Percentiles rank a stretch among this genome's conserved stretches.
These are phyloP conservation scores for Eucalyptus lansdowneana DNA, from an alignment of 345 rosid species.

Conservation along the genomic window DNA sequence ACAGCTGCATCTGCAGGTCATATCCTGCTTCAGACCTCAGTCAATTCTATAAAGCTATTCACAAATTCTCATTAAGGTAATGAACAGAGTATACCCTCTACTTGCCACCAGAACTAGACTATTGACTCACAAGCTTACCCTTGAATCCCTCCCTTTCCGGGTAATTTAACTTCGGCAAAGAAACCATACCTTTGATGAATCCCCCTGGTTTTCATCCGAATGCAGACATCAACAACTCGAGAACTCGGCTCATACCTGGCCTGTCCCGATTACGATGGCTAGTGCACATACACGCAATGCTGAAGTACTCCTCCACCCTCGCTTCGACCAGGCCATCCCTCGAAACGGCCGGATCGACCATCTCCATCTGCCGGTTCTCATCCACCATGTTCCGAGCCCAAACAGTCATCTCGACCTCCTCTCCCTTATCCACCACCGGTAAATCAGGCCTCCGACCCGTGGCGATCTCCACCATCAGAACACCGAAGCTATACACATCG, in stretches of 20 bases:
- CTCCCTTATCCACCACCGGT: too few relatives aligned
- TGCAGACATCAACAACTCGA: not conserved
- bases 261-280: conserved; percentile 21
- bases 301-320: conserved; percentile 32
- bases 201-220: not conserved
- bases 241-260: conserved; percentile 26
- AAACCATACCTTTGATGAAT: not conserved
- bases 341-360: conserved; percentile 19
- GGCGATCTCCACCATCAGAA: not conserved
- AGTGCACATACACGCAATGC: conserved; percentile 51
- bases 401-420: too few relatives aligned
- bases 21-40: too few relatives aligned
- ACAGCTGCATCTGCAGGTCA: too few relatives aligned
- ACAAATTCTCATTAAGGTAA: too few relatives aligned
- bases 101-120: not conserved
- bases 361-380: not conserved
- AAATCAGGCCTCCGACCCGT: too few relatives aligned
- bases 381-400: too few relatives aligned
- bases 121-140: not conserved
- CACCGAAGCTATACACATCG: too few relatives aligned
- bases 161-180: not conserved
- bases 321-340: conserved; percentile 12
- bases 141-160: not conserved
- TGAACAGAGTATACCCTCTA: too few relatives aligned
- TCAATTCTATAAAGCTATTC: too few relatives aligned